These are phyloP conservation scores for Solanum sitiens DNA, from an alignment of 257 asterid species.

Conservation along the genomic window DNA sequence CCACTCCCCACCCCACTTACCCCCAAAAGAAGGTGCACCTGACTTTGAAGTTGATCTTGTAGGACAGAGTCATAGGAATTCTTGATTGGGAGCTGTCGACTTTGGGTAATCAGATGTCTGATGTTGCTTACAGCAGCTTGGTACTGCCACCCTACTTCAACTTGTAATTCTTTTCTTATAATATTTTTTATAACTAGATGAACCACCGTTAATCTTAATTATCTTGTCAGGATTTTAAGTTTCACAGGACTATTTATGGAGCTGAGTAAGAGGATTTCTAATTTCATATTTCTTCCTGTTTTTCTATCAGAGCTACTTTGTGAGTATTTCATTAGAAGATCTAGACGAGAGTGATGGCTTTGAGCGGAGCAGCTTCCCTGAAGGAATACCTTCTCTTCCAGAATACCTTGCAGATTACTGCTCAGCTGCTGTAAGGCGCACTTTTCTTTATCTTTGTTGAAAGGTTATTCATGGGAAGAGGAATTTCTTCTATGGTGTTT, in stretches of 20 bases:
- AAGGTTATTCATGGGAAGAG: background rate
- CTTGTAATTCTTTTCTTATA: background rate
- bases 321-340: constrained; percentile 35
- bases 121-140: constrained; percentile 90
- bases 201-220: background rate
- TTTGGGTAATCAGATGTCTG: constrained; percentile 93
- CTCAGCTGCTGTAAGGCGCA: constrained; percentile 58
- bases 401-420: constrained; percentile 74
- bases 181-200: background rate
- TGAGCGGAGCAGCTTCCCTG: constrained; percentile 55
- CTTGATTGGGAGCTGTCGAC: constrained; percentile 98
- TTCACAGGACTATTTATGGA: background rate
- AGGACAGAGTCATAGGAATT: constrained; percentile 94
- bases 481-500: background rate
- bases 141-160: constrained; percentile 33
- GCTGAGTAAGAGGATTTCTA: background rate
- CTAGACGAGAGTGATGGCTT: constrained; percentile 41
- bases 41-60: constrained; percentile 17
- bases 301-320: constrained; percentile 49
- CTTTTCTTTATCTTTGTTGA: background rate
- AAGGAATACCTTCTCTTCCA: constrained; percentile 70
- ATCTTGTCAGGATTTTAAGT: background rate
- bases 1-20: background rate
- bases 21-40: background rate
- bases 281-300: constrained; percentile 4